These are phyloP conservation scores for Termitomyces sp. DNA, from an alignment of 1,284 basidiomycete species.

Conservation along the genomic window DNA sequence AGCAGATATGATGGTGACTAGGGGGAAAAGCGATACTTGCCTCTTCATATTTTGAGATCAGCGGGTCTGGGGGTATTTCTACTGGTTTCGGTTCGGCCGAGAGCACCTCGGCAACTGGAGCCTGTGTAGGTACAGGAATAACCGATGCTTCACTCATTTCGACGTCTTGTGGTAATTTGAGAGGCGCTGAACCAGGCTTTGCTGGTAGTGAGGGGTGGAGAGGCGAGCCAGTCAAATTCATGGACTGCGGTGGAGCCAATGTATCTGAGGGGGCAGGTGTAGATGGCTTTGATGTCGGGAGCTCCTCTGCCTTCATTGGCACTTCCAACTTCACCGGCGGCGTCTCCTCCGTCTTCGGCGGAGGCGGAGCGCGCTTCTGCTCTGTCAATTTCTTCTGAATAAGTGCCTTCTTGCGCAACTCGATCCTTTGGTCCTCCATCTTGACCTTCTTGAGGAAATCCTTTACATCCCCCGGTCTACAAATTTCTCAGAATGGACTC, in stretches of 20 bases:
- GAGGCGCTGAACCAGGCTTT: slow-evolving; percentile 30
- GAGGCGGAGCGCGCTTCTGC: slow-evolving; percentile 35
- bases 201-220: slow-evolving; percentile 66
- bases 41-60: slow-evolving; percentile 58
- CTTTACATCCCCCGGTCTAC: slow-evolving; percentile 67
- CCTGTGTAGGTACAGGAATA: slow-evolving; percentile 13
- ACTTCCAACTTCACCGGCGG: slow-evolving; percentile 9
- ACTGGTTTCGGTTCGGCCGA: slow-evolving; percentile 22
- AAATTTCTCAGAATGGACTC: slow-evolving; percentile 11
- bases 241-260: slow-evolving; percentile 22
- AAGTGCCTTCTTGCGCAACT: slow-evolving; percentile 52
- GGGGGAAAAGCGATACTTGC: slow-evolving; percentile 29
- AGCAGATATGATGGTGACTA: slow-evolving; percentile 5
- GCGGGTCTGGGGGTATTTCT: slow-evolving; percentile 37
- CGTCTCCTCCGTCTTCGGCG: slow-evolving; percentile 11
- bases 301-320: slow-evolving; percentile 12
- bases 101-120: slow-evolving; percentile 20
- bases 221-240: slow-evolving; percentile 30
- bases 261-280: slow-evolving; percentile 21
- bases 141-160: slow-evolving; percentile 8
- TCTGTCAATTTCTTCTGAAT: slow-evolving; percentile 36
- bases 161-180: slow-evolving; percentile 19
- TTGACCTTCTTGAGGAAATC: slow-evolving; percentile 68
- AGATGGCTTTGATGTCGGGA: slow-evolving; percentile 12
- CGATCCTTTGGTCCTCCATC: slow-evolving; percentile 58